These are phyloP conservation scores for Populus hybrid DNA, from an alignment of 441 rosid genomes.

Conservation along the genomic window DNA sequence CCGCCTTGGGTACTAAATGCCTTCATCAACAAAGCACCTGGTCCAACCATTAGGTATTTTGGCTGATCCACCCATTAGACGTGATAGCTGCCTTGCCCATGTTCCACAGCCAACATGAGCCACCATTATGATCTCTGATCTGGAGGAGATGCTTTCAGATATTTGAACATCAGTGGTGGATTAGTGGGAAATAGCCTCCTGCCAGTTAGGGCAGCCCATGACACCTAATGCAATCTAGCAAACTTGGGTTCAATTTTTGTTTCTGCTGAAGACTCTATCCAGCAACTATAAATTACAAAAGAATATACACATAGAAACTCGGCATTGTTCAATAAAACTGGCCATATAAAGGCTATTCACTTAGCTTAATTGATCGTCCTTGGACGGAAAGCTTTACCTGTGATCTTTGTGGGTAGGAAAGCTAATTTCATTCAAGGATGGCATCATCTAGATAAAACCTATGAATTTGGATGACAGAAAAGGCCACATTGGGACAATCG, in stretches of 20 bases:
- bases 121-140: constrained; percentile 58
- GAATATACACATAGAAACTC: neutral
- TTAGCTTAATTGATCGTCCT: too few relatives aligned
- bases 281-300: neutral
- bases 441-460: neutral
- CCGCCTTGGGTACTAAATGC: constrained; percentile 45
- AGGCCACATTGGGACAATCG: neutral
- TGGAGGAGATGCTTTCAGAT: constrained; percentile 21
- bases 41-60: constrained; percentile 51
- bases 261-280: neutral
- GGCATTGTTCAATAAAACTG: neutral
- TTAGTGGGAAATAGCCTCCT: constrained; percentile 24
- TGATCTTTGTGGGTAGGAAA: too few relatives aligned
- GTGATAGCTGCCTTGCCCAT: constrained; percentile 50
- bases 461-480: too few relatives aligned
- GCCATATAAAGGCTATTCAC: too few relatives aligned
- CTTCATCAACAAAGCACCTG: constrained; percentile 65
- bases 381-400: too few relatives aligned
- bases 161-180: constrained; percentile 23
- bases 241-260: neutral
- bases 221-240: constrained; percentile 56
- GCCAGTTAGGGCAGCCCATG: constrained; percentile 94
- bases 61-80: constrained; percentile 24
- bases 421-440: neutral
- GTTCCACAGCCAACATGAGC: constrained; percentile 83